Base-by-base conservation (phyloP, 2,329 filamentous ascomycete genomes). In the Epichloe uncinata region DNA sequence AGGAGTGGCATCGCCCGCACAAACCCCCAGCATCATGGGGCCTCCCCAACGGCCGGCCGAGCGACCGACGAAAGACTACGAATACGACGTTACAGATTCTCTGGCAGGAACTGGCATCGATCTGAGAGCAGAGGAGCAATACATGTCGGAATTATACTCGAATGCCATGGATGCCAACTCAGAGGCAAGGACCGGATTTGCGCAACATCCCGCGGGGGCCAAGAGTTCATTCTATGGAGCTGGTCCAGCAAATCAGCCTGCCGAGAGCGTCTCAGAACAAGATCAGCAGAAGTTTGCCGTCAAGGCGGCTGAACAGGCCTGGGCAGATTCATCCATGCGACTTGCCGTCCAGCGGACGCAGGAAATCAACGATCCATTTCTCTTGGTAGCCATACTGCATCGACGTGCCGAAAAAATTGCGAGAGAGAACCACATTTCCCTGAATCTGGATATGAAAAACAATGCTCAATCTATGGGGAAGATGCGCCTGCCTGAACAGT, bases 21-120 rank as follows among this genome's bases (percentile, higher is more conserved):
- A 59, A 49, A 55, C 54, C 7, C 62, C 62, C 11, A 64, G 58
- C 12, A 50, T 63, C 46, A 82, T 79, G 77, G 76, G 74, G 0
- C 79, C 70, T 53, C 80, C 77, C 58, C 81, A 75, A 58, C 79
- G 77, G 59, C 79, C 73, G 51, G 72, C 73, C 16, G 84, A 85
- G 51, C 73, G 74, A 55, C 77, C 80, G 42, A 74, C 77, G 12
- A 87, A 81, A 55, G 74, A 76, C 49, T 73, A 74, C 50, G 71
- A 78, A 51, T 81, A 90, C 58, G 87, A 95, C 59, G 77, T 90
- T 43, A 87, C 84, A 56, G 90, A 96, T 68, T 85, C 89, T 47
- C 68, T 95, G 49, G 83, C 84, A 16, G 87, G 85, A 16, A 91
- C 88, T 15, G 89, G 88, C 46, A 88, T 96, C 55, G 87, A 95